phyloP scores from a whole-genome alignment of 495 filamentous ascomycete species.

The Daldinia grandis region DNA sequence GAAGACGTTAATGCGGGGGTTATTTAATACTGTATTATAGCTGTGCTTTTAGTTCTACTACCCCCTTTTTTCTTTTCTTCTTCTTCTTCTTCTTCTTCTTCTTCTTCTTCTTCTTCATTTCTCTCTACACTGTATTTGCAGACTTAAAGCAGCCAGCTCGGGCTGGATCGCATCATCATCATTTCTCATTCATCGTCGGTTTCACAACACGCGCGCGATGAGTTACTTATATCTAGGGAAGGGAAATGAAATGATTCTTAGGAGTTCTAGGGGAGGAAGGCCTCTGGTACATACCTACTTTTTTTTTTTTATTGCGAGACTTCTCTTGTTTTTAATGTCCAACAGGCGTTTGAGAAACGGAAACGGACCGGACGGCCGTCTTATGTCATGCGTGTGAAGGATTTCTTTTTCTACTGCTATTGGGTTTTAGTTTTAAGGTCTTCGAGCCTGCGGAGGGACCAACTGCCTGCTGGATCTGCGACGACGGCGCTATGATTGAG shows the following conservation, averaged over 20 bases:
- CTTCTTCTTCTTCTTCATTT: conserved; percentile 7
- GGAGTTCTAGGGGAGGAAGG: conserved; percentile 13
- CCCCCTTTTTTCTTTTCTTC: background rate
- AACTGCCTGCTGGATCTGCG: background rate
- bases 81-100: conserved; percentile 13
- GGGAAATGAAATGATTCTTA: background rate
- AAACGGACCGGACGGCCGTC: background rate
- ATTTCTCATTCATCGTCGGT: background rate
- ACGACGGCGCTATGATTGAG: background rate
- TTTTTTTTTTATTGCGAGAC: background rate
- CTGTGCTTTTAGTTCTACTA: conserved; percentile 14
- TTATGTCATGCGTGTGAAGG: background rate
- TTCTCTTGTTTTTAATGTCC: conserved; percentile 1
- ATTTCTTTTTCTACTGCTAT: background rate
- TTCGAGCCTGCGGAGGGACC: background rate
- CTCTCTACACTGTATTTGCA: conserved; percentile 36
- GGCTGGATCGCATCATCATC: conserved; percentile 24
- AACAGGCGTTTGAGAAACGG: conserved; percentile 18
- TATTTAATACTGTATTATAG: conserved; percentile 28
- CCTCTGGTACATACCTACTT: conserved; percentile 3
- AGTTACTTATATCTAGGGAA: conserved; percentile 2
- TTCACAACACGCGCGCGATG: background rate
- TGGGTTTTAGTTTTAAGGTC: background rate
- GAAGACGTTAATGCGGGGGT: conserved; percentile 35
- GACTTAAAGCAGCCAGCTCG: conserved; percentile 16